phyloP scores from a whole-genome alignment of 768 basidiomycete genomes.

The Gloeopeniophorella convolvens region DNA sequence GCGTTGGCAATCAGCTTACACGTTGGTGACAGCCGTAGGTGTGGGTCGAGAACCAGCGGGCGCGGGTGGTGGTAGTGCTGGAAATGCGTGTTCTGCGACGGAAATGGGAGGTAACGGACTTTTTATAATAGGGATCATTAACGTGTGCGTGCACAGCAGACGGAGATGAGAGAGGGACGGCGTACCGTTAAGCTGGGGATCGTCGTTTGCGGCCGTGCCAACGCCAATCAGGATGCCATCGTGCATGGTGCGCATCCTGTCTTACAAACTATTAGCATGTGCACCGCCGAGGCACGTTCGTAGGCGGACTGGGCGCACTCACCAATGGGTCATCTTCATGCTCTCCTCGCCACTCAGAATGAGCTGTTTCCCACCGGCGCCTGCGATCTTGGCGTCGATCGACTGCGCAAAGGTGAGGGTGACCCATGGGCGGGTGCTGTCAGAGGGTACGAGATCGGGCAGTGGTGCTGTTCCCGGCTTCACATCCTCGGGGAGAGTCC shows the following conservation, averaged over 20 bases:
- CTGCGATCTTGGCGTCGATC: conserved; percentile 84
- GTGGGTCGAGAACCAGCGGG: conserved; percentile 79
- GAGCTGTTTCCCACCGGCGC: conserved; percentile 63
- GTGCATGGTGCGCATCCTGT: conserved; percentile 87
- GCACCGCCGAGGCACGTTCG: background rate
- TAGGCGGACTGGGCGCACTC: conserved; percentile 19
- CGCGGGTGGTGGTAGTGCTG: conserved; percentile 50
- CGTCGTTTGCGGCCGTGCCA: conserved; percentile 83
- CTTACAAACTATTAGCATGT: conserved; percentile 9
- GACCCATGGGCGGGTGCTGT: conserved; percentile 45
- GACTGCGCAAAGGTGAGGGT: conserved; percentile 85
- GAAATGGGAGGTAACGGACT: conserved; percentile 53
- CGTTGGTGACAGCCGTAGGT: conserved; percentile 54
- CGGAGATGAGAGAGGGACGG: background rate
- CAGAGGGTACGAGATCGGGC: conserved; percentile 11
- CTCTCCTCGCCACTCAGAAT: conserved; percentile 80
- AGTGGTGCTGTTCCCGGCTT: conserved; percentile 14
- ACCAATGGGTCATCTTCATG: conserved; percentile 95
- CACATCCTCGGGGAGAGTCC: conserved; percentile 4
- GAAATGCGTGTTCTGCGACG: conserved; percentile 22
- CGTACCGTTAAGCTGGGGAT: conserved; percentile 91
- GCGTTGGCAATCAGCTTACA: conserved; percentile 72
- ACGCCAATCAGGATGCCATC: conserved; percentile 90
- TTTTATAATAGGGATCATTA: background rate
- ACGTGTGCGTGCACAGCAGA: background rate